Evolutionary conservation across 306 rosid genomes (phyloP).

Genomic region (Malus fusca): DNA sequence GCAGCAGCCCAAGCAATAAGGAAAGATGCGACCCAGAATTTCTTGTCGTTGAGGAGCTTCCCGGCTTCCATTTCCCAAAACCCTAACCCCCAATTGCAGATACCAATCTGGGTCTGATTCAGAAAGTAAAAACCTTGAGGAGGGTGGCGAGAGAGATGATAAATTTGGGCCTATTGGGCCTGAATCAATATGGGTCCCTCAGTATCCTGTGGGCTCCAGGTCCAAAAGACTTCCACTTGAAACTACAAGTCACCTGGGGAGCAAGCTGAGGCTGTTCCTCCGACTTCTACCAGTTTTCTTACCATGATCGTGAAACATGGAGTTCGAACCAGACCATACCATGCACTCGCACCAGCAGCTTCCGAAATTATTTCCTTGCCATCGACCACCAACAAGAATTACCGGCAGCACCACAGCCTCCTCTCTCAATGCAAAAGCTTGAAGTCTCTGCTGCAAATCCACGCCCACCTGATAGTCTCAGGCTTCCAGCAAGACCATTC

Average conservation of each 20-base stretch:
- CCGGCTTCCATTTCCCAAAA: constrained; percentile 43
- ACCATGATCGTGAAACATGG: constrained; percentile 1
- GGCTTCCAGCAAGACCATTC: constrained; percentile 31
- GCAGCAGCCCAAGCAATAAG: constrained; percentile 72
- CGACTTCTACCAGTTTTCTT: neutral
- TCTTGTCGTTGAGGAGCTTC: constrained; percentile 58
- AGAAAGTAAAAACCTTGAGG: neutral
- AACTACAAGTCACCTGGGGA: neutral
- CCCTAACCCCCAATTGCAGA: constrained; percentile 16
- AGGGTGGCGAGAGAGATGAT: too few species aligned
- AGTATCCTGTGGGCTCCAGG: neutral
- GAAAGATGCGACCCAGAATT: constrained; percentile 66
- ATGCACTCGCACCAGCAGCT: neutral
- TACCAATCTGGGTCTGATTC: neutral
- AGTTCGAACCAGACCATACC: neutral
- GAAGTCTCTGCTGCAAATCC: constrained; percentile 51
- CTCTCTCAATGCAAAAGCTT: constrained; percentile 45
- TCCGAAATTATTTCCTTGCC: constrained; percentile 6
- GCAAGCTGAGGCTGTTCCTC: neutral
- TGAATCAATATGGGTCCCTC: neutral
- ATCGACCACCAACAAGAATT: constrained; percentile 2
- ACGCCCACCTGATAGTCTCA: constrained; percentile 39
- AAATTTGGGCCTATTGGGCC: neutral
- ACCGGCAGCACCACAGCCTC: constrained; percentile 25
- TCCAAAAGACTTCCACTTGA: neutral